Conservation (phyloP, 371 early-diverging fungal genomes). For the Funneliformis caledonium region DNA sequence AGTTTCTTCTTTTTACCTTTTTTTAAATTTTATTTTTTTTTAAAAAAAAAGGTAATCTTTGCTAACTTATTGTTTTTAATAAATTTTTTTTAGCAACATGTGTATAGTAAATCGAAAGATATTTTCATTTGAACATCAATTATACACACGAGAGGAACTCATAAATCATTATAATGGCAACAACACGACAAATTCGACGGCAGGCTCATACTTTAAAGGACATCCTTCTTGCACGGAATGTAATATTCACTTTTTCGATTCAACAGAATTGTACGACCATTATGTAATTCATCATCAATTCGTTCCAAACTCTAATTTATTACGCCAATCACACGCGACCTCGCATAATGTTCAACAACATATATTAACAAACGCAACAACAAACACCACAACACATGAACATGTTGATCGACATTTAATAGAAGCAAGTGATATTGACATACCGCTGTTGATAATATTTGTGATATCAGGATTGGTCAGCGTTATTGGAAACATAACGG, state of each 20-base stretch:
- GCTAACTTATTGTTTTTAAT: neutral
- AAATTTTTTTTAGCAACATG: neutral
- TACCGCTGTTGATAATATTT: neutral
- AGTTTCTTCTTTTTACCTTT: neutral
- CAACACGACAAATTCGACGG: neutral
- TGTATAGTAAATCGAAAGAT: conserved; percentile 20
- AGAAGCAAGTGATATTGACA: neutral
- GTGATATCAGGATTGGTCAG: neutral
- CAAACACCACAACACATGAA: neutral
- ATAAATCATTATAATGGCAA: conserved; percentile 7
- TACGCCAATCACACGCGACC: neutral
- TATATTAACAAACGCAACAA: neutral
- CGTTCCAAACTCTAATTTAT: neutral
- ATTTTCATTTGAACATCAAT: conserved; percentile 3
- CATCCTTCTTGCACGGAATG: conserved; percentile 12
- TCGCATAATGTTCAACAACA: neutral
- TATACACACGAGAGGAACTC: conserved; percentile 14
- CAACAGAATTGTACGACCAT: conserved; percentile 7
- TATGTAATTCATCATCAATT: conserved; percentile 22
- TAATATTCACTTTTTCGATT: conserved; percentile 1
- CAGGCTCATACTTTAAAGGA: conserved; percentile 1
- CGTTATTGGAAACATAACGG: neutral
- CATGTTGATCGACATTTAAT: neutral
- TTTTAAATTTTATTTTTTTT: neutral
- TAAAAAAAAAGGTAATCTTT: neutral